Conservation (phyloP, 78 protist species). For the Dictyostelium capitatum region DNA sequence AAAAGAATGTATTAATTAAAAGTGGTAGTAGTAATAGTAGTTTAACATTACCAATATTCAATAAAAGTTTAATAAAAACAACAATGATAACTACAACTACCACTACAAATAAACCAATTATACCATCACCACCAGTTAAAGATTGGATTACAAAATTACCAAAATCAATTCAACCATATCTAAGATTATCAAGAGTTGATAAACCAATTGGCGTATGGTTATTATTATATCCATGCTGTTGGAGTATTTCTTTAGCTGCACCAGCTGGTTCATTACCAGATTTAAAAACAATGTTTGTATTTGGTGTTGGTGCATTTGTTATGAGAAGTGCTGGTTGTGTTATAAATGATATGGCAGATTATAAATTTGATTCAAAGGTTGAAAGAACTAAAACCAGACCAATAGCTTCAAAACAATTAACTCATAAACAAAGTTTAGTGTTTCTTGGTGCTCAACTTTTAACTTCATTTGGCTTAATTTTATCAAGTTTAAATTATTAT, state of each 20-base stretch:
- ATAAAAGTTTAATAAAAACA: not conserved
- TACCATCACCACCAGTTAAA: not conserved
- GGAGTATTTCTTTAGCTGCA: conserved; percentile 59
- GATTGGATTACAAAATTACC: conserved; percentile 55
- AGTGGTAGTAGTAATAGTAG: not conserved
- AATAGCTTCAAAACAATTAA: conserved; percentile 87
- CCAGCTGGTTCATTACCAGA: conserved; percentile 51
- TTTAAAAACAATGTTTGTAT: conserved; percentile 38
- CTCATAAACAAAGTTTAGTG: conserved; percentile 47
- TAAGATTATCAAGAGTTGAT: conserved; percentile 53
- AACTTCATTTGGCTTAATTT: conserved; percentile 49
- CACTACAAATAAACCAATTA: not conserved
- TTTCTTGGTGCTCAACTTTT: conserved; percentile 75
- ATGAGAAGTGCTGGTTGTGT: conserved; percentile 97
- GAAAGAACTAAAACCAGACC: conserved; percentile 93
- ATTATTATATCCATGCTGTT: conserved; percentile 58
- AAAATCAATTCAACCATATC: conserved; percentile 48
- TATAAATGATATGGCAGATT: conserved; percentile 95
- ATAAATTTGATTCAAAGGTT: conserved; percentile 89
- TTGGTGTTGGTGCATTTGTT: conserved; percentile 90
- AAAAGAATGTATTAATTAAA: not conserved
- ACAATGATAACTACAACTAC: not conserved
- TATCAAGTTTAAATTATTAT: conserved; percentile 57
- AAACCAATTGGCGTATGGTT: conserved; percentile 76
- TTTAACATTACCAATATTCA: not conserved